Conservation (phyloP, 106 monocot genomes). For the Dendrobium chrysotoxum region DNA sequence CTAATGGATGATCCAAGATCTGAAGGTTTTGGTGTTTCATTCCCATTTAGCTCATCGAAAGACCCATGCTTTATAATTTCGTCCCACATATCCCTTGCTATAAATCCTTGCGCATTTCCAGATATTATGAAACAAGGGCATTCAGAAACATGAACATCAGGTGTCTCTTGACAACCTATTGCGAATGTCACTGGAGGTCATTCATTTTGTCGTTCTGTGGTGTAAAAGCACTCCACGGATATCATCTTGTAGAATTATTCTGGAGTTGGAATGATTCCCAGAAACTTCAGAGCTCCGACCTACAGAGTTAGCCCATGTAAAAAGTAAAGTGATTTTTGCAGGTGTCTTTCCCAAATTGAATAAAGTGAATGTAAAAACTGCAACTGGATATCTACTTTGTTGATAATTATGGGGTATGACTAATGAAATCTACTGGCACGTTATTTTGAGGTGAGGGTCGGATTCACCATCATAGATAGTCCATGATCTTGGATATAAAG, state of each 20-base stretch:
- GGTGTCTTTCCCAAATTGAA: slow-evolving; percentile 54
- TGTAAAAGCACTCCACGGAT: slow-evolving; percentile 77
- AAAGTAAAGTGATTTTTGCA: slow-evolving; percentile 78
- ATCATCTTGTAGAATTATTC: slow-evolving; percentile 56
- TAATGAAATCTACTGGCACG: slow-evolving; percentile 87
- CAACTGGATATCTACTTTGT: slow-evolving; percentile 79
- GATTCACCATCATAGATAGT: slow-evolving; percentile 88
- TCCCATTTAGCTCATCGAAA: slow-evolving; percentile 28
- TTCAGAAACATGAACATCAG: slow-evolving; percentile 61
- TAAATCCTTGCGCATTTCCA: slow-evolving; percentile 34
- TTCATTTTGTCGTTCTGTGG: slow-evolving; percentile 62
- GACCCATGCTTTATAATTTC: slow-evolving; percentile 58
- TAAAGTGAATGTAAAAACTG: slow-evolving; percentile 67
- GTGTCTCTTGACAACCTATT: slow-evolving; percentile 73
- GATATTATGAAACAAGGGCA: slow-evolving; percentile 69
- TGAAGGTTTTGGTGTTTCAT: slow-evolving; percentile 16
- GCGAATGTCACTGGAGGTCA: slow-evolving; percentile 78
- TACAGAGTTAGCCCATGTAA: slow-evolving; percentile 94
- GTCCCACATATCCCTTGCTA: slow-evolving; percentile 54
- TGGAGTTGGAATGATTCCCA: slow-evolving; percentile 69
- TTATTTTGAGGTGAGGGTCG: slow-evolving; percentile 80
- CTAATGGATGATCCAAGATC: slow-evolving; percentile 49
- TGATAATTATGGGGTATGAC: slow-evolving; percentile 87
- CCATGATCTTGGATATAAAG: slow-evolving; percentile 88
- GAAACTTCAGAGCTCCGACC: slow-evolving; percentile 78